A percentile compares a stretch with the other conserved stretches of the same genome.
Evolutionary conservation across 139 green algal genomes (phyloP).

Genomic region (Spirogloea muscicola): DNA sequence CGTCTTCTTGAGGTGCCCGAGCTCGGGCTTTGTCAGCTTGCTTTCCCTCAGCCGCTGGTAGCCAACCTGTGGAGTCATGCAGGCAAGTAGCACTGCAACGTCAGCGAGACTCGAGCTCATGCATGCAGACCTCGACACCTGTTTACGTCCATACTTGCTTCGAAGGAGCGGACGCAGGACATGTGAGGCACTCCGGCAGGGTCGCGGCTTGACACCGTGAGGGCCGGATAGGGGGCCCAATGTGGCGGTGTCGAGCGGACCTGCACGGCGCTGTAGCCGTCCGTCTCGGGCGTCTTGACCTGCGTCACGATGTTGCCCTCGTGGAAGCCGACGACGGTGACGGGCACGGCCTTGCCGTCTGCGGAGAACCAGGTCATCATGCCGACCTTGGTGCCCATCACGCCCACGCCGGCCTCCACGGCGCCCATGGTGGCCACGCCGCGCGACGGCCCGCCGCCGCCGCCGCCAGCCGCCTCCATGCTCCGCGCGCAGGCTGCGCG

Average conservation of each 20-base stretch:
- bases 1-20: slow-evolving; percentile 88
- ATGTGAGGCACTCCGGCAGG: too few species aligned
- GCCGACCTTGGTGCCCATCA: slow-evolving; percentile 93
- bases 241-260: too few species aligned
- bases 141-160: too few species aligned
- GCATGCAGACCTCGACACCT: too few species aligned
- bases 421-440: slow-evolving; percentile 36
- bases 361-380: slow-evolving; percentile 93
- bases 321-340: slow-evolving; percentile 88
- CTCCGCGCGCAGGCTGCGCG: too few species aligned
- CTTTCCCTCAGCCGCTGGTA: slow-evolving; percentile 60
- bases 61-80: slow-evolving; percentile 76
- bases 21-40: slow-evolving; percentile 88
- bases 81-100: too few species aligned
- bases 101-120: too few species aligned
- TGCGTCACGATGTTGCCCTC: slow-evolving; percentile 87
- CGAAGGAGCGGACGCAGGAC: too few species aligned
- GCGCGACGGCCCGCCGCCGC: not conserved
- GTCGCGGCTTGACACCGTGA: too few species aligned
- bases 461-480: too few species aligned
- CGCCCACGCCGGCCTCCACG: slow-evolving; percentile 64
- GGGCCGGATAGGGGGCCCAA: too few species aligned
- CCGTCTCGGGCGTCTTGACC: slow-evolving; percentile 85
- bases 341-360: slow-evolving; percentile 74
- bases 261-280: slow-evolving; percentile 91